These are phyloP conservation scores for Zostera marina DNA, from an alignment of 116 monocot species.

Conservation along the genomic window DNA sequence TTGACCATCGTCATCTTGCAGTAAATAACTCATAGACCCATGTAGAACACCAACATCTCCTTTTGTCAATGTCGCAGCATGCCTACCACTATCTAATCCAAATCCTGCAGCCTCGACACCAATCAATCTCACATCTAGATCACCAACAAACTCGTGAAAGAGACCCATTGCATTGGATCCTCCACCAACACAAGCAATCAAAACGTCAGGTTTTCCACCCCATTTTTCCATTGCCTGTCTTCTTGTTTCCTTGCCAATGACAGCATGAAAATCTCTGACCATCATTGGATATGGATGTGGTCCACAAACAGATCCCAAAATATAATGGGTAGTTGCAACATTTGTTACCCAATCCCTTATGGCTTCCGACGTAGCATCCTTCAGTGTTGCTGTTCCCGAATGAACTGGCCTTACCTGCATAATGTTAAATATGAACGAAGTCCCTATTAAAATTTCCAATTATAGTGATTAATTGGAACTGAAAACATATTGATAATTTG, in stretches of 20 bases:
- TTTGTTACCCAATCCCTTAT: slow-evolving; percentile 89
- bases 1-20: slow-evolving; percentile 94
- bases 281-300: slow-evolving; percentile 94
- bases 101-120: slow-evolving; percentile 88
- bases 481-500: too few species aligned
- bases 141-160: slow-evolving; percentile 84
- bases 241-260: slow-evolving; percentile 83
- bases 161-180: slow-evolving; percentile 94
- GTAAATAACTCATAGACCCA: slow-evolving; percentile 77
- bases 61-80: slow-evolving; percentile 79
- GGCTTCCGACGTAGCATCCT: slow-evolving; percentile 88
- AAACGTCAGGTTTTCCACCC: slow-evolving; percentile 76
- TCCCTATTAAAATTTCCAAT: neutral
- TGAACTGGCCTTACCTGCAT: slow-evolving; percentile 60
- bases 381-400: slow-evolving; percentile 74
- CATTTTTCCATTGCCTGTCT: slow-evolving; percentile 68
- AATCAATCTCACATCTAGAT: slow-evolving; percentile 52
- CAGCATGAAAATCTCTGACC: slow-evolving; percentile 88
- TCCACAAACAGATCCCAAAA: slow-evolving; percentile 73
- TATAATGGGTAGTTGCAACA: slow-evolving; percentile 80
- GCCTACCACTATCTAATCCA: slow-evolving; percentile 59
- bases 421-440: neutral
- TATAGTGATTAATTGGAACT: too few species aligned
- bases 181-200: slow-evolving; percentile 91
- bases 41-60: slow-evolving; percentile 81